A percentile compares a stretch with the other conserved stretches of the same genome.
Conservation (phyloP, 148 eudicot genomes). For the Camellia sinensis region DNA sequence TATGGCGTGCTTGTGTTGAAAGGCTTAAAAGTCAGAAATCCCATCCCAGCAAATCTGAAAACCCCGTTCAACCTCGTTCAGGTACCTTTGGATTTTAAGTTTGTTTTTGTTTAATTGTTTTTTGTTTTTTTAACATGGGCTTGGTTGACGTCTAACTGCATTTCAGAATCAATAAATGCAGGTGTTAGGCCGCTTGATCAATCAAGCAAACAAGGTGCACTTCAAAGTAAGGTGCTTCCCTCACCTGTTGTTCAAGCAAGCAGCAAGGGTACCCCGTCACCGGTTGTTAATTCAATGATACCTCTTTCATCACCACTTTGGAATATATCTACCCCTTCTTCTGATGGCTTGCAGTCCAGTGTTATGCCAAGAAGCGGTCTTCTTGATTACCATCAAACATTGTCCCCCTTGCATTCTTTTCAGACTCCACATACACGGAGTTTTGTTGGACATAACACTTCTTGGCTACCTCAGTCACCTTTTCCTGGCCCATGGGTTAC, state of each 20-base stretch:
- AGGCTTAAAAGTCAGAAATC: slow-evolving; percentile 61
- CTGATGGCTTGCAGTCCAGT: slow-evolving; percentile 46
- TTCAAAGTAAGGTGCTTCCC: slow-evolving; percentile 43
- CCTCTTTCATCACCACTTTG: slow-evolving; percentile 91
- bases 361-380: slow-evolving; percentile 44
- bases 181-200: slow-evolving; percentile 49
- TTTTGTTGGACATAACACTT: slow-evolving; percentile 41
- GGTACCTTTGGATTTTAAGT: slow-evolving; percentile 29
- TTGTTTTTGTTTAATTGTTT: background rate
- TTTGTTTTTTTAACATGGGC: background rate
- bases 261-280: slow-evolving; percentile 48
- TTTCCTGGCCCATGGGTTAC: slow-evolving; percentile 65
- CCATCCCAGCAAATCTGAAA: slow-evolving; percentile 38
- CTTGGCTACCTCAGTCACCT: slow-evolving; percentile 69
- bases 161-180: slow-evolving; percentile 32
- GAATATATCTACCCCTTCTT: slow-evolving; percentile 66
- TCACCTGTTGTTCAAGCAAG: slow-evolving; percentile 47
- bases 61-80: slow-evolving; percentile 48
- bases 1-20: slow-evolving; percentile 73
- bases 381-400: slow-evolving; percentile 54
- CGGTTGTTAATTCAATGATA: slow-evolving; percentile 45
- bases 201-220: slow-evolving; percentile 38
- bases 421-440: slow-evolving; percentile 59
- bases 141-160: slow-evolving; percentile 10
- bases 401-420: slow-evolving; percentile 58